phyloP scores from a whole-genome alignment of 192 early-diverging fungal species.

The Coemansia umbellata region DNA sequence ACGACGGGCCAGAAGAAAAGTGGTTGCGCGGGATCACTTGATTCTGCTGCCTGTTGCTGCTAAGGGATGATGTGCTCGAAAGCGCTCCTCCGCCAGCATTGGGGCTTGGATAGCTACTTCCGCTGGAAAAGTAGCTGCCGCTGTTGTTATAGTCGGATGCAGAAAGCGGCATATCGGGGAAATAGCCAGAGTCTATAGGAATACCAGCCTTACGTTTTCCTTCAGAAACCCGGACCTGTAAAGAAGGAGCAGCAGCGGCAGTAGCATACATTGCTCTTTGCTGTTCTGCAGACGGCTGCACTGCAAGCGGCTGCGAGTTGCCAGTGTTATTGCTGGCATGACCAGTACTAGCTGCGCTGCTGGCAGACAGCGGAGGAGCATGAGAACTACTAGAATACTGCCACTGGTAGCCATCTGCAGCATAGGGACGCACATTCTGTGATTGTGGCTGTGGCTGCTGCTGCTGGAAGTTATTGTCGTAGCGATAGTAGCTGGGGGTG shows the following conservation, averaged over 20 bases:
- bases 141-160: slow-evolving; percentile 10
- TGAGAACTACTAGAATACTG: background rate
- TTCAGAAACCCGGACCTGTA: slow-evolving; percentile 14
- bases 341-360: no score
- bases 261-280: background rate
- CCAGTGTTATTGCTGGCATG: background rate
- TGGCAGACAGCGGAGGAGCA: slow-evolving; percentile 1
- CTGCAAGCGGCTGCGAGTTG: background rate
- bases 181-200: slow-evolving; percentile 41
- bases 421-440: slow-evolving; percentile 1
- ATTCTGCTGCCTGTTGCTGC: slow-evolving; percentile 7
- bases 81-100: background rate
- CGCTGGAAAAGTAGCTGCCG: slow-evolving; percentile 8
- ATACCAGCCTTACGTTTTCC: slow-evolving; percentile 39
- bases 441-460: background rate
- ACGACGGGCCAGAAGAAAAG: slow-evolving; percentile 16
- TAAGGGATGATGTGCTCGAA: background rate
- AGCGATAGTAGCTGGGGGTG: background rate
- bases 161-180: slow-evolving; percentile 22
- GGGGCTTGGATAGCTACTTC: background rate
- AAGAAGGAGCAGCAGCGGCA: slow-evolving; percentile 1
- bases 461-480: background rate
- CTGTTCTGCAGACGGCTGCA: slow-evolving; percentile 2
- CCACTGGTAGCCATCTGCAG: slow-evolving; percentile 1
- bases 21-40: slow-evolving; percentile 16